A percentile compares a stretch with the other conserved stretches of the same genome.
Conservation (phyloP, 129 eudicot species). For the Sambucus nigra region DNA sequence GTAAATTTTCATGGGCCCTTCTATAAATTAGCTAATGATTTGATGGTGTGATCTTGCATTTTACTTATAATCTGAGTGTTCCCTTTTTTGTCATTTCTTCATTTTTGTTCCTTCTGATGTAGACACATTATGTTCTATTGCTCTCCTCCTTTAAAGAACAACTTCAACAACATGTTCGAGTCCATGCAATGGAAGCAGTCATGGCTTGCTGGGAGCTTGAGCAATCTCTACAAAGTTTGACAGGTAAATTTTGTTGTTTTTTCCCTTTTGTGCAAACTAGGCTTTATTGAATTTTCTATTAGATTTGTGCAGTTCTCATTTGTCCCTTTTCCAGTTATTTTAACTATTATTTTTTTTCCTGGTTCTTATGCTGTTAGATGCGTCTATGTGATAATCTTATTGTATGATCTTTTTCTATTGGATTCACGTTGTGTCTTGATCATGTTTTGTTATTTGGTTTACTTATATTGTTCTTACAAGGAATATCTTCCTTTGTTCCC, state of each 20-base stretch:
- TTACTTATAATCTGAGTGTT: neutral
- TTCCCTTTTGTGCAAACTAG: neutral
- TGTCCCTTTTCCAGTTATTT: neutral
- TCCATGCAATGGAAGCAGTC: conserved; percentile 98
- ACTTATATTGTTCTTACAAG: neutral
- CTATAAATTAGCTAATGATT: neutral
- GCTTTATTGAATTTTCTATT: neutral
- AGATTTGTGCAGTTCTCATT: neutral
- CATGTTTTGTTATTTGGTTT: neutral
- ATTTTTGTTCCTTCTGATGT: conserved; percentile 16
- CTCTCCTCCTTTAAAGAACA: conserved; percentile 90
- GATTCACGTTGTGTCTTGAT: neutral
- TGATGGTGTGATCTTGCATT: conserved; percentile 5
- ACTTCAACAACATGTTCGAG: conserved; percentile 90
- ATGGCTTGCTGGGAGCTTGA: conserved; percentile 98
- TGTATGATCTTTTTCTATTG: too few relatives aligned
- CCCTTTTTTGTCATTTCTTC: conserved; percentile 1
- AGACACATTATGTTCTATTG: conserved; percentile 82
- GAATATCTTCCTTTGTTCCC: neutral
- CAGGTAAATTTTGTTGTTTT: conserved; percentile 33
- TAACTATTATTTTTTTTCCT: neutral
- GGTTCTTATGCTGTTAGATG: neutral
- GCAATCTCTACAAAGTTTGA: conserved; percentile 79
- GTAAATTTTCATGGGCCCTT: neutral
- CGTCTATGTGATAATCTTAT: neutral